Evolutionary conservation across 2,329 filamentous ascomycete genomes (phyloP).

Genomic region (Calcarisporium arbuscula): DNA sequence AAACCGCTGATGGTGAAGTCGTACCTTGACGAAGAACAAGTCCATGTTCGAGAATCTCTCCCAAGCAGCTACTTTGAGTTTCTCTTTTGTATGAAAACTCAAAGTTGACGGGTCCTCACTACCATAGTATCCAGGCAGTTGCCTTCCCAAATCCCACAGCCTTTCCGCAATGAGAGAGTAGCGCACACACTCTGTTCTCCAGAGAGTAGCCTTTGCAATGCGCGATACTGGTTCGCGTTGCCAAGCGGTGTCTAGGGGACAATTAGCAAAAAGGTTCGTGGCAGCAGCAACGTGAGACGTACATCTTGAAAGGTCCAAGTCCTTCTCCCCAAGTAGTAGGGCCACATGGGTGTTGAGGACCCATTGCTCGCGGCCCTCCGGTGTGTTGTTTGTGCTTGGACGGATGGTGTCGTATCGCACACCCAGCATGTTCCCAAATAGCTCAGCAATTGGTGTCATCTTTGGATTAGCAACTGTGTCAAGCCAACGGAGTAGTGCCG

Average conservation of each 20-base stretch:
- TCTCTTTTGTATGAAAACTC: conserved; percentile 35
- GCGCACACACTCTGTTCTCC: conserved; percentile 50
- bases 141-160: conserved; percentile 45
- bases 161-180: conserved; percentile 47
- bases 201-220: conserved; percentile 53
- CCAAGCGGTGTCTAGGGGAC: conserved; percentile 49
- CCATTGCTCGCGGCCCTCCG: conserved; percentile 59
- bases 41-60: conserved; percentile 51
- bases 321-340: conserved; percentile 58
- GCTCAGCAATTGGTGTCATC: conserved; percentile 40
- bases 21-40: conserved; percentile 62
- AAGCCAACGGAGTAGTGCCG: conserved; percentile 56
- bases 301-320: conserved; percentile 54
- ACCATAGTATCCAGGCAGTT: conserved; percentile 47
- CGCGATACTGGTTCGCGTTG: conserved; percentile 45
- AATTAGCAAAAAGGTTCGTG: conserved; percentile 4
- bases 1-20: conserved; percentile 12
- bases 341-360: conserved; percentile 59
- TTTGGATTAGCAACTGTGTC: conserved; percentile 47
- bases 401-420: conserved; percentile 59
- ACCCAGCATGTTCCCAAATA: conserved; percentile 52
- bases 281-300: conserved; percentile 23
- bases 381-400: conserved; percentile 42
- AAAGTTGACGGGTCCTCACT: conserved; percentile 37
- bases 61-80: conserved; percentile 43